Evolutionary conservation across 1,284 basidiomycete genomes (phyloP), one percentile per base, ranked within the genome.

Genomic region (Pisolithus thermaeus): DNA sequence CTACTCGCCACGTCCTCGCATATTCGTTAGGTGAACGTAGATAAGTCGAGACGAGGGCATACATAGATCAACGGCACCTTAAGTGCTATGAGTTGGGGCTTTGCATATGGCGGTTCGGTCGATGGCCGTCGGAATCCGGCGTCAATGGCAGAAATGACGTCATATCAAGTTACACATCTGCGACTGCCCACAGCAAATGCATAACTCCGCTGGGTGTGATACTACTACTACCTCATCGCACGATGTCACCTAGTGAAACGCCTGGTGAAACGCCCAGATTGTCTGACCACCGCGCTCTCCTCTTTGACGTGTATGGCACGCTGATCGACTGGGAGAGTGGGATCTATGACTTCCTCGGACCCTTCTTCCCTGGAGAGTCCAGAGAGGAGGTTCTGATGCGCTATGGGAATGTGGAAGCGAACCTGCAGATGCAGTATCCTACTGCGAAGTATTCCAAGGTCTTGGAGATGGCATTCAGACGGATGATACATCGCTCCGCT

Each of bases 301-400:
- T 82, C 47, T 81, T 83, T 58, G 86, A 89, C 58, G 82, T 85
- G 53, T 88, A 87, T 58, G 84, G 81, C 12, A 89, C 86, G 1
- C 75, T 88, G 41, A 67, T 80, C 35, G 83, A 90, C 62, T 89
- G 86, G 85, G 85, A 89, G 64, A 74, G 75, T 5, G 81, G 82
- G 16, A 76, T 89, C 43, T 78, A 76, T 63, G 61, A 71, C 11
- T 75, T 70, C 0, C 70, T 89, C 22, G 60, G 71, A 40, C 78
- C 81, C 2, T 62, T 86, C 37, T 73, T 86, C 39, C 64, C 70
- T 39, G 73, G 75, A 52, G 60, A 69, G 6, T 64, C 74, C 20
- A 75, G 74, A 53, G 65, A 75, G 38, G 78, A 82, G 36, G 76
- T 75, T 0, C 66, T 88, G 20, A 58, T 65, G 23, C 76, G 78